Evolutionary conservation across 2,329 filamentous ascomycete genomes (phyloP).

Genomic region (Trichoderma cornu-damae): DNA sequence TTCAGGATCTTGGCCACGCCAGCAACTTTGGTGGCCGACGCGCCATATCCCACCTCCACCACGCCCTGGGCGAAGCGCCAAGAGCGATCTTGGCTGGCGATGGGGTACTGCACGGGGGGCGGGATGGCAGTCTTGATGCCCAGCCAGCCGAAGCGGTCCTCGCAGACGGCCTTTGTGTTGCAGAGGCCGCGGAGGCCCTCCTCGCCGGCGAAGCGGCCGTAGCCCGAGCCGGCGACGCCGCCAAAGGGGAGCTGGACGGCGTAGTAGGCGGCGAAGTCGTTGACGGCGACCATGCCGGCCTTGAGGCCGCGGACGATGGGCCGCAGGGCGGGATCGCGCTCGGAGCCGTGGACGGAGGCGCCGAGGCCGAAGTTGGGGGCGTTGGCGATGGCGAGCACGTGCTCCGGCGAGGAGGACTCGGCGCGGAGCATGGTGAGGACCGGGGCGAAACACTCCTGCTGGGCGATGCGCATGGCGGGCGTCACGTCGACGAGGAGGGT

Average conservation of each 20-base stretch:
- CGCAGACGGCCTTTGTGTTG: conserved; percentile 81
- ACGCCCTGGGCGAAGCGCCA: conserved; percentile 61
- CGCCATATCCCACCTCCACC: conserved; percentile 56
- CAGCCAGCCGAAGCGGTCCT: conserved; percentile 61
- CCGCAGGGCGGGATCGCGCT: conserved; percentile 54
- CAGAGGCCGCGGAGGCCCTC: conserved; percentile 82
- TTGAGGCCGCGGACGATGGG: conserved; percentile 63
- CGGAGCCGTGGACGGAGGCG: conserved; percentile 76
- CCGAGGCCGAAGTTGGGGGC: conserved; percentile 80
- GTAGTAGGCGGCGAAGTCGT: conserved; percentile 93
- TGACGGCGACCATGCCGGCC: conserved; percentile 88
- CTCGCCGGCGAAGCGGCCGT: conserved; percentile 86
- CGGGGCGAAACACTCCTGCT: conserved; percentile 88
- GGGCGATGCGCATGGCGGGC: conserved; percentile 76
- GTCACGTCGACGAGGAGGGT: conserved; percentile 91
- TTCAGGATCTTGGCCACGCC: conserved; percentile 40
- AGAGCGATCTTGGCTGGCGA: conserved; percentile 57
- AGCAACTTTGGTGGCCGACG: conserved; percentile 34
- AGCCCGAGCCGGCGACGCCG: conserved; percentile 81
- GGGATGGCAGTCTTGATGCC: conserved; percentile 74
- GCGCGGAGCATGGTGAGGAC: conserved; percentile 82
- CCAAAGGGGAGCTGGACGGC: conserved; percentile 93
- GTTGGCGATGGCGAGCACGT: conserved; percentile 76
- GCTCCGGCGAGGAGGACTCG: conserved; percentile 48
- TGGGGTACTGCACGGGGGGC: conserved; percentile 72